Evolutionary conservation across 768 basidiomycete species (phyloP), one percentile per base, ranked within the genome.

Genomic region (Lactifluus echinatus): DNA sequence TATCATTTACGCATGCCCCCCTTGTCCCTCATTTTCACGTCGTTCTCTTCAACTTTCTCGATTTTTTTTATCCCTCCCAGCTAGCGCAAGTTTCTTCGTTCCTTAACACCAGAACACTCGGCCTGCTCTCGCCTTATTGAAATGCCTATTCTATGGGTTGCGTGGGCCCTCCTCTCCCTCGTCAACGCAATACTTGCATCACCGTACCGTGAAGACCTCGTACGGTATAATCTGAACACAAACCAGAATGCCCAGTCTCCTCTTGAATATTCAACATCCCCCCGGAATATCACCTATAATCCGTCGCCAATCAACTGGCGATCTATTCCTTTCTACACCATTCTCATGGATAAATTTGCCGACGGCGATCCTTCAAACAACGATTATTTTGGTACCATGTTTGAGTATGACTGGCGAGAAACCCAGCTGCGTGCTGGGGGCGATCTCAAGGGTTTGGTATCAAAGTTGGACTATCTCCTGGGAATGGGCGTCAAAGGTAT

Each of bases 281-380:
- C 87, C 37, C 70, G 77, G 2, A 87, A 82, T 63, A 73, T n/a
- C n/a, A n/a, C 78, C 8, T 93, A 94, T 70, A 87, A 82, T 0
- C 77, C 80, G 0, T 93, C 91, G 0, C 93, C 93, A 0, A 45
- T 62, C 15, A 96, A 96, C 70, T 96, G 93, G 93, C 82, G 93
- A 19, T 73, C 80, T 7, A 71, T 91, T 11, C 89, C 90, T 1
- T 76, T 83, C 50, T 93, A 93, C 67, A 89, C 86, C 40, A 65
- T 92, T 65, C 83, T 95, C 50, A 70, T 93, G 63, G 93, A 96
- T 79, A 95, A 95, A 72, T 95, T 90, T 67, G 91, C 91, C 14
- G 92, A 95, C 64, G 93, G 93, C 1, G 88, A 93, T 68, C 93
- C 93, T 2, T 72, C 82, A 44, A 96, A 95, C 67, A 93, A 96